Conservation (phyloP, 2,329 filamentous ascomycete species). For the Didymella glomerata region DNA sequence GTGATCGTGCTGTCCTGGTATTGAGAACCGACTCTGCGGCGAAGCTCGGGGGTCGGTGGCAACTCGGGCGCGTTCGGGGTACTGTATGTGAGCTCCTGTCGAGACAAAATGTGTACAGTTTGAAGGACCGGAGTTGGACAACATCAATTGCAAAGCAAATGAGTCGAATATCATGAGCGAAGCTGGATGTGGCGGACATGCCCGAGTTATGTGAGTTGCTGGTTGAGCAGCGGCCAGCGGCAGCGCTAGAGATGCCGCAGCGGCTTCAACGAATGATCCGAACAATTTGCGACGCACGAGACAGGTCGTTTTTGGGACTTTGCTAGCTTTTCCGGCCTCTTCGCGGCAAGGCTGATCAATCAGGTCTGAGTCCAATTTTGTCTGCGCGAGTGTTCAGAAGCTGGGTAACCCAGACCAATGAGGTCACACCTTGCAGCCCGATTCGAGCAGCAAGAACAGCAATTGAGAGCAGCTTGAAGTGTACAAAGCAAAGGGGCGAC, state of each 20-base stretch:
- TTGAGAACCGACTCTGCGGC: constrained; percentile 10
- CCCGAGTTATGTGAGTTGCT: constrained; percentile 12
- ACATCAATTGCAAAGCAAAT: constrained; percentile 1
- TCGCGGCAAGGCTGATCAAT: constrained; percentile 22
- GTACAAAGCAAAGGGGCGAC: constrained; percentile 4
- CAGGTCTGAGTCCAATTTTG: constrained; percentile 6
- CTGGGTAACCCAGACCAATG: constrained; percentile 5
- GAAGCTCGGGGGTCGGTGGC: constrained; percentile 26
- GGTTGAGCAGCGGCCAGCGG: constrained; percentile 29
- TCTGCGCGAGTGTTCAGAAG: constrained; percentile 4
- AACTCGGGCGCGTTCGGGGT: constrained; percentile 22
- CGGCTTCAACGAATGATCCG: constrained; percentile 30
- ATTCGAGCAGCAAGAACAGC: not conserved
- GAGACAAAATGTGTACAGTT: not conserved
- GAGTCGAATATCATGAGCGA: not conserved
- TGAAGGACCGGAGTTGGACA: not conserved
- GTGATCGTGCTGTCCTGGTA: not conserved
- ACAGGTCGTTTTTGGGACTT: constrained; percentile 22
- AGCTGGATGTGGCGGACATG: not conserved
- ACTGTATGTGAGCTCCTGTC: not conserved
- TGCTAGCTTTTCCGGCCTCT: constrained; percentile 29
- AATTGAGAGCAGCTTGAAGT: not conserved
- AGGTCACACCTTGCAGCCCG: constrained; percentile 6
- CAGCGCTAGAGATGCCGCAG: constrained; percentile 38
- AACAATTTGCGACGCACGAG: constrained; percentile 30